Evolutionary conservation across 139 green algal genomes (phyloP).

Genomic region (Coccomyxa sp.): DNA sequence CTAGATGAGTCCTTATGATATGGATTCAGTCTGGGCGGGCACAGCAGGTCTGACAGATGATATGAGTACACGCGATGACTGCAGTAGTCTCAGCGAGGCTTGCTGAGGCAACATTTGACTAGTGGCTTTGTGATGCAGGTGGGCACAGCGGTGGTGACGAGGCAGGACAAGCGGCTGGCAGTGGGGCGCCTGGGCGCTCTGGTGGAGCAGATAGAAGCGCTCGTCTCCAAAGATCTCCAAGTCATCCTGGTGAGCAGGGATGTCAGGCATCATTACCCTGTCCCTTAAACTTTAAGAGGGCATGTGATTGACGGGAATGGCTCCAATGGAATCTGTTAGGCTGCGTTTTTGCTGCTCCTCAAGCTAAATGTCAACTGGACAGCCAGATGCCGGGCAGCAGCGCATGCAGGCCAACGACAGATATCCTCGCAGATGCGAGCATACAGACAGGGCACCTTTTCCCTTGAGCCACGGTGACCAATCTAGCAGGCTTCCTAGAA

Average conservation of each 20-base stretch:
- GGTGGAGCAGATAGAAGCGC: constrained; percentile 46
- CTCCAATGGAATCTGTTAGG: too few species aligned
- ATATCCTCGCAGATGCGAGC: too few species aligned
- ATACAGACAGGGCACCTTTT: too few species aligned
- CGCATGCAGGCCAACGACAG: too few species aligned
- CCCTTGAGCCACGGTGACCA: too few species aligned
- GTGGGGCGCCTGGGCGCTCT: constrained; percentile 39
- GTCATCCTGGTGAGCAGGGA: constrained; percentile 44
- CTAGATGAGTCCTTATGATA: not conserved
- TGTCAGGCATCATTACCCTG: too few species aligned
- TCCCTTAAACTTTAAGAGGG: too few species aligned
- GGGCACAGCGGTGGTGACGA: constrained; percentile 46
- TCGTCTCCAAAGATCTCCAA: constrained; percentile 36
- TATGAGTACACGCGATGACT: not conserved
- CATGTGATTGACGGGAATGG: too few species aligned
- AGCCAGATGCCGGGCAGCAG: too few species aligned
- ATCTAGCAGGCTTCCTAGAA: too few species aligned
- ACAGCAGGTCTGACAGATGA: not conserved
- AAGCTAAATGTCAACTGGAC: too few species aligned
- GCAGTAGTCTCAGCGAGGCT: not conserved
- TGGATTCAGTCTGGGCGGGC: not conserved
- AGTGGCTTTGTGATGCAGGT: constrained; percentile 19
- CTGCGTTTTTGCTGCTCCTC: too few species aligned
- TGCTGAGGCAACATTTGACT: not conserved
- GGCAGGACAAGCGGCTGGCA: constrained; percentile 33